phyloP scores from a whole-genome alignment of 345 rosid genomes.

The Aquilaria malaccensis region DNA sequence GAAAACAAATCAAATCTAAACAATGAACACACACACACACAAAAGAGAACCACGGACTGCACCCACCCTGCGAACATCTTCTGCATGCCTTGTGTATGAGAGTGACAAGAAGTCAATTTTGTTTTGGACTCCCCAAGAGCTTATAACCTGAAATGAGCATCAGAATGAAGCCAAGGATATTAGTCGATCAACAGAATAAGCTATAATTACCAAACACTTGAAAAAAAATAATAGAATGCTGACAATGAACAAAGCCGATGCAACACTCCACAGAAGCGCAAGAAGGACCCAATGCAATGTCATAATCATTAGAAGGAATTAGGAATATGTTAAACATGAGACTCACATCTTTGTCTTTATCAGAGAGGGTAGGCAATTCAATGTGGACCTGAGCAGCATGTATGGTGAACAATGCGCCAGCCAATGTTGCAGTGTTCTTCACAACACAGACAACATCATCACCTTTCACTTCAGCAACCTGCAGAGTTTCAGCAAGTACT shows the following conservation, averaged over 20 bases:
- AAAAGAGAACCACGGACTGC: not conserved
- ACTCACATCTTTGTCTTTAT: constrained; percentile 83
- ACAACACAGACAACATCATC: constrained; percentile 76
- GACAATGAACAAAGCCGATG: not conserved
- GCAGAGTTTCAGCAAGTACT: constrained; percentile 15
- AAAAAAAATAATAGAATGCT: not conserved
- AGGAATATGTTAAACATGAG: not conserved
- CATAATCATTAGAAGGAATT: not conserved
- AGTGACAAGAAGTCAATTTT: constrained; percentile 94
- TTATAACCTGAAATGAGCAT: constrained; percentile 51
- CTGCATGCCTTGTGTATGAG: constrained; percentile 91
- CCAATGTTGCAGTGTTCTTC: constrained; percentile 82
- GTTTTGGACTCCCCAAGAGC: constrained; percentile 90
- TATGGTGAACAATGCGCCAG: constrained; percentile 83
- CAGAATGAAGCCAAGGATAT: constrained; percentile 5
- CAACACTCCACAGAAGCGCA: too few relatives aligned
- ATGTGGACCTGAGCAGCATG: constrained; percentile 88
- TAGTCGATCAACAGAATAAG: not conserved
- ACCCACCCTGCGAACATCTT: constrained; percentile 87
- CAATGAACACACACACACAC: not conserved
- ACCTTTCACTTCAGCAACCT: constrained; percentile 85
- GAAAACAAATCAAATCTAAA: not conserved
- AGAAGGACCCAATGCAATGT: too few relatives aligned
- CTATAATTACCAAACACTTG: too few relatives aligned
- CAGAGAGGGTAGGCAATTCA: constrained; percentile 80